Evolutionary conservation across 352 stramenopile genomes (phyloP), one percentile per base, ranked within the genome.

Genomic region (Thalassiosira hispida): DNA sequence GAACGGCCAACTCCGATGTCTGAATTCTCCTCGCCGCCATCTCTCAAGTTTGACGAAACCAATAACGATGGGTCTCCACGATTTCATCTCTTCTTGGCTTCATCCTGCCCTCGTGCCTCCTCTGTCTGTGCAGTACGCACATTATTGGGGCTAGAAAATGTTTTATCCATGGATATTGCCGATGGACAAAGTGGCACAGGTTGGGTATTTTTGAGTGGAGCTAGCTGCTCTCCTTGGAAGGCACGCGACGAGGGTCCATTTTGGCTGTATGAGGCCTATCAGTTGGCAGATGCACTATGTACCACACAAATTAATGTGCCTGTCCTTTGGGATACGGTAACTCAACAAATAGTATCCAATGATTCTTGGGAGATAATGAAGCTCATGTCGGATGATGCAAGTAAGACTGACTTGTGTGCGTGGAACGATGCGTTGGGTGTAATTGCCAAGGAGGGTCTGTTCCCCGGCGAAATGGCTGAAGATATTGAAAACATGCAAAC

Each of bases 251-350:
- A 51, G 23, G 2, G 44, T 49, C 66, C 66, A 7, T 75, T 75
- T 60, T 75, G 66, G 51, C 40, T 75, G 20, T 60, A 75, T 51
- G 57, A 66, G 44, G 66, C 46, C 52, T 75, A 75, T 60, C 49
- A 67, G 53, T 42, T 60, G 23, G 35, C 38, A 14, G 44, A 75
- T 51, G 27, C 66, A 31, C 18, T 44, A 7, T 52, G 22, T 1
- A 59, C 66, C 5, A 51, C 52, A 20, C 22, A 31, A 14, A 67
- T 75, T 44, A 42, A 25, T 16, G 66, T 55, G 0, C 66, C 66
- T 22, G 51, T 75, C 8, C 53, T 75, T 16, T 75, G 66, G 66
- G 66, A 75, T 53, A 65, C 66, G 2, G 40, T 60, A 23, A 22
- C 20, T 27, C 20, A 75, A 44, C 52, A 60, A 20, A 75, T 75